These are phyloP conservation scores for Rubia tinctorum DNA, from an alignment of 305 asterid genomes.

Conservation along the genomic window DNA sequence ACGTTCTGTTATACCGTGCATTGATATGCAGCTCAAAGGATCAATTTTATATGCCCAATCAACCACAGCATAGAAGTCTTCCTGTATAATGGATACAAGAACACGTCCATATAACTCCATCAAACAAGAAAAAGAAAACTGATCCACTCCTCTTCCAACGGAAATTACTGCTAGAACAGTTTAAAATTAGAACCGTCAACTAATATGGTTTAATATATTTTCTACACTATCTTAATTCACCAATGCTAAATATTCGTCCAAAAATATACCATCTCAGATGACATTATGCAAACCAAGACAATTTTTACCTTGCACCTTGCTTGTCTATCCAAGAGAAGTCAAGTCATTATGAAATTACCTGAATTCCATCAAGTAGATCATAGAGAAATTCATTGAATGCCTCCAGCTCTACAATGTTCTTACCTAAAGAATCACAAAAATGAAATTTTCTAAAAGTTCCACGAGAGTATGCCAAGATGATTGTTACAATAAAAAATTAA, in stretches of 20 bases:
- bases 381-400: constrained; percentile 86
- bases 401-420: constrained; percentile 67
- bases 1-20: constrained; percentile 97
- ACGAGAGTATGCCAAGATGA: constrained; percentile 3
- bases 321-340: neutral
- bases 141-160: neutral
- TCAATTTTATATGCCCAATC: constrained; percentile 99
- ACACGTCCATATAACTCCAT: neutral
- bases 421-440: constrained; percentile 37
- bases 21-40: constrained; percentile 96
- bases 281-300: neutral
- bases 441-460: constrained; percentile 14
- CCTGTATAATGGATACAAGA: constrained; percentile 44
- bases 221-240: neutral
- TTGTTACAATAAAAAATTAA: constrained; percentile 1
- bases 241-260: neutral
- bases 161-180: neutral
- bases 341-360: constrained; percentile 43
- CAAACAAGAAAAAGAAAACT: neutral
- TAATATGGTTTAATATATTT: neutral
- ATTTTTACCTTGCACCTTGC: neutral
- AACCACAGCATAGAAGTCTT: constrained; percentile 98
- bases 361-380: constrained; percentile 98
- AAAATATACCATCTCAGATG: constrained; percentile 4
- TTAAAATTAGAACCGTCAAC: neutral